These are phyloP conservation scores for Penicillium brevicompactum DNA, from an alignment of 2,329 filamentous ascomycete species.

Conservation along the genomic window DNA sequence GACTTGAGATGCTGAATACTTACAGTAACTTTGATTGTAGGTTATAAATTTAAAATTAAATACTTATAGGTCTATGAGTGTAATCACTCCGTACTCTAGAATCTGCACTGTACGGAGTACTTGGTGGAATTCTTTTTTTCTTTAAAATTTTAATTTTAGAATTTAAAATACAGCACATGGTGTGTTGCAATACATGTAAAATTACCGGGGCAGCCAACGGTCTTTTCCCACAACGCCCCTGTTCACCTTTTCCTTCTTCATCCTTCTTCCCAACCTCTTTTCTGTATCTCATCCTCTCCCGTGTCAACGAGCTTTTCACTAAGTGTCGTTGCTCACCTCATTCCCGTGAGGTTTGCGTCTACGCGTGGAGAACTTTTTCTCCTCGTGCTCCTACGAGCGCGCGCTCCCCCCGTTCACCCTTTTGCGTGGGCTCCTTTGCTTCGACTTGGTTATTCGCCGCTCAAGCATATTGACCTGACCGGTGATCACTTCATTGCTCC, in stretches of 20 bases:
- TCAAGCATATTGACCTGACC: constrained; percentile 6
- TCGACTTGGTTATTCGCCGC: constrained; percentile 11
- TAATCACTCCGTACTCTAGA: too few species aligned
- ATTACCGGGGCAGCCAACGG: constrained; percentile 14
- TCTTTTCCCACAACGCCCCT: constrained; percentile 45
- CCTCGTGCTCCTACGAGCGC: constrained; percentile 8
- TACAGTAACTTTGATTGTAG: too few species aligned
- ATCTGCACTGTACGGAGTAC: not conserved
- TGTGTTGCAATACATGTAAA: constrained; percentile 10
- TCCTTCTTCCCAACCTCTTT: constrained; percentile 22
- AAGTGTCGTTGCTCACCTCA: constrained; percentile 49
- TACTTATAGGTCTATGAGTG: too few species aligned
- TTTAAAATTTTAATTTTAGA: constrained; percentile 3
- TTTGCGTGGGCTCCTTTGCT: constrained; percentile 3
- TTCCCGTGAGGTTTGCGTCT: constrained; percentile 29
- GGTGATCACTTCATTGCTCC: constrained; percentile 3
- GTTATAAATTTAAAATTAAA: too few species aligned
- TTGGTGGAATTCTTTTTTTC: not conserved
- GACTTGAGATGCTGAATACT: too few species aligned
- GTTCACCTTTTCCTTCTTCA: constrained; percentile 20
- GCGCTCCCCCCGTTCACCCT: constrained; percentile 4
- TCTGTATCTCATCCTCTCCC: constrained; percentile 19
- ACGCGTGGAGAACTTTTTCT: constrained; percentile 27
- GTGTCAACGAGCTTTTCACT: constrained; percentile 54
- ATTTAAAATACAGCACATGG: not conserved